Base-by-base conservation (phyloP, 345 rosid species). In the Sapria himalayana region DNA sequence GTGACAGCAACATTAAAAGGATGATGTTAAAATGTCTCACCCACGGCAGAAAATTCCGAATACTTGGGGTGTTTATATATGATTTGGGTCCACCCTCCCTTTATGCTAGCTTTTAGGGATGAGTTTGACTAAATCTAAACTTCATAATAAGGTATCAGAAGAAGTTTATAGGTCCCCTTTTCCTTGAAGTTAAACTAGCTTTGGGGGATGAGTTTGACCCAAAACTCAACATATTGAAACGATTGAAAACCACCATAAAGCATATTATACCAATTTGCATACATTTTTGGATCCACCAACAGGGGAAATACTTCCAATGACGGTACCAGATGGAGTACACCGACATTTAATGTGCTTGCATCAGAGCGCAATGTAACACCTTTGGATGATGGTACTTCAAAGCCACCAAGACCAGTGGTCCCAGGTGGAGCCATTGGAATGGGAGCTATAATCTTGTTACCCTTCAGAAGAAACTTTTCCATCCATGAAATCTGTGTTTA, bases 361-460 rank as follows among this genome's bases (percentile, higher is more conserved):
- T 89, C 95, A 55, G 93, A 71, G 39, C 98, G 92, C 56, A 89
- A 48, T 55, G 76, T 74, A 36, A 84, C 61, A 33, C 98, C 98
- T 65, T 68, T 82, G 25, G 98, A 79, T 37, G 78, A 79, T 33
- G 98, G 98, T 64, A 82, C 98, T 39, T 89, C 98, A 63, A 89
- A 89, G 42, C 98, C 98, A 51, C 98, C 98, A 45, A 89, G 98
- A 18, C 98, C 98, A 21, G 98, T 89, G 33, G 98, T 89, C 59
- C 86, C 86, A 1, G 86, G 58, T 19, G 81, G 89, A 60, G 86
- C 62, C 98, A 79, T 77, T 9, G 98, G 98, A 37, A 89, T 93
- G 53, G 98, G 98, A 39, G 98, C 98, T 35, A 74, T 79, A 54
- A 89, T 89, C 72, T 82, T 86, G 61, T 78, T 89, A 51, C 95